Evolutionary conservation across 345 rosid species (phyloP).

Genomic region (Eucalyptus cladocalyx): DNA sequence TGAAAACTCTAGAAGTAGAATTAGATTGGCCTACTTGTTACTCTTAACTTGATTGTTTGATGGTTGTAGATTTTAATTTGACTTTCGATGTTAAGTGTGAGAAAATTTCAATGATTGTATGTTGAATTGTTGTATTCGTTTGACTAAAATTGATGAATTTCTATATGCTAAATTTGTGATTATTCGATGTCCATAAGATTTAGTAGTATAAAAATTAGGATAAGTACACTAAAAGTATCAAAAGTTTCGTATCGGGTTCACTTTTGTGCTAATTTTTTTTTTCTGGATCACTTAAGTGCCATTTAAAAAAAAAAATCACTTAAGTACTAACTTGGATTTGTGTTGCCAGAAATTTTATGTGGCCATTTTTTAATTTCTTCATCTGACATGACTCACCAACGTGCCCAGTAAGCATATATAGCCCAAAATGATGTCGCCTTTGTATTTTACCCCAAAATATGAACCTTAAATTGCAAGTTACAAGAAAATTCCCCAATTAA

Average conservation of each 20-base stretch:
- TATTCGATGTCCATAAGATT: background rate
- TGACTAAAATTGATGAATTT: background rate
- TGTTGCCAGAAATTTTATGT: background rate
- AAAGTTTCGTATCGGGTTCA: accelerated
- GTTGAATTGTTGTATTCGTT: no score
- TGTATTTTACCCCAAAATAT: no score
- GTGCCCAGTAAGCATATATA: background rate
- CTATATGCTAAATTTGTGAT: background rate
- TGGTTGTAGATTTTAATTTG: background rate
- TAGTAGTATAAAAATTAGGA: no score
- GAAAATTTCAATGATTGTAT: background rate
- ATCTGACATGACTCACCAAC: background rate
- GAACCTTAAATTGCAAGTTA: no score
- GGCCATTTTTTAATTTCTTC: no score
- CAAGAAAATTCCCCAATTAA: no score
- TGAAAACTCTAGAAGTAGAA: background rate
- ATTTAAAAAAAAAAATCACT: no score
- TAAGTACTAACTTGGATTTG: background rate
- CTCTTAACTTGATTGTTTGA: background rate
- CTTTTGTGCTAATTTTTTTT: background rate
- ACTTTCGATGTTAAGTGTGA: background rate
- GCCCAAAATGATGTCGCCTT: no score
- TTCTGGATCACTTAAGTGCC: background rate
- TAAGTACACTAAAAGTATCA: background rate
- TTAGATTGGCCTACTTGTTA: background rate